Percentiles rank a stretch among this genome's conserved stretches.
Conservation (phyloP, 2,329 filamentous ascomycete genomes). For the Xylaria sp. region DNA sequence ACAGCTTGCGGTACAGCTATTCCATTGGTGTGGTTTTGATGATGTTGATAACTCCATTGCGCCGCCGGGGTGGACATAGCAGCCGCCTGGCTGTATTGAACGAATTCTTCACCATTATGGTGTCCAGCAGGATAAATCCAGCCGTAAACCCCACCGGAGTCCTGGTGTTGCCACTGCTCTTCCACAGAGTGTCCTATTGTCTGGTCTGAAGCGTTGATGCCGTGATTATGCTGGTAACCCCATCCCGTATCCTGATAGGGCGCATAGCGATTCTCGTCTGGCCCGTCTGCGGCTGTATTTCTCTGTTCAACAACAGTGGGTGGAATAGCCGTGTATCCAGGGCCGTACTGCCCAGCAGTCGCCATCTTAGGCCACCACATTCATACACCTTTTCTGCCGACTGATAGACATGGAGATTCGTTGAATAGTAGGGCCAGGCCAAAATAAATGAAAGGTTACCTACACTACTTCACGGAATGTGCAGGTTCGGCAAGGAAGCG, state of each 20-base stretch:
- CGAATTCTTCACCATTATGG: not conserved
- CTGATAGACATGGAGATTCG: constrained; percentile 29
- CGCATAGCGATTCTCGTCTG: constrained; percentile 29
- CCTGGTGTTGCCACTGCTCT: constrained; percentile 29
- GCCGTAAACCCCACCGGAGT: constrained; percentile 1
- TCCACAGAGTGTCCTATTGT: constrained; percentile 17
- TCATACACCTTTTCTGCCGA: constrained; percentile 26
- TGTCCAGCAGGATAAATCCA: constrained; percentile 7
- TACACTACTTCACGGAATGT: constrained; percentile 10
- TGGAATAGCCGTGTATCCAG: constrained; percentile 32
- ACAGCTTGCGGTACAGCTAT: constrained; percentile 31
- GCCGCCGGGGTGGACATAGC: constrained; percentile 3
- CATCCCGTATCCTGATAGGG: constrained; percentile 23
- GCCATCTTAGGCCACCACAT: constrained; percentile 37
- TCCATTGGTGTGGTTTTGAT: constrained; percentile 7
- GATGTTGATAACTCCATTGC: constrained; percentile 26
- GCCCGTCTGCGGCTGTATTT: constrained; percentile 11
- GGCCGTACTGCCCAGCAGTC: constrained; percentile 32
- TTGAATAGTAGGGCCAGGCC: constrained; percentile 3
- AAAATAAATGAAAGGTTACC: constrained; percentile 5
- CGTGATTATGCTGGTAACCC: constrained; percentile 15
- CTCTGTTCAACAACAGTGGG: constrained; percentile 21
- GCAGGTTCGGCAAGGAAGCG: constrained; percentile 20
- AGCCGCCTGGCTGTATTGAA: constrained; percentile 12
- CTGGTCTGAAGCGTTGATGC: not conserved